Conservation (phyloP, 306 rosid species). For the Cucurbita moschata region DNA sequence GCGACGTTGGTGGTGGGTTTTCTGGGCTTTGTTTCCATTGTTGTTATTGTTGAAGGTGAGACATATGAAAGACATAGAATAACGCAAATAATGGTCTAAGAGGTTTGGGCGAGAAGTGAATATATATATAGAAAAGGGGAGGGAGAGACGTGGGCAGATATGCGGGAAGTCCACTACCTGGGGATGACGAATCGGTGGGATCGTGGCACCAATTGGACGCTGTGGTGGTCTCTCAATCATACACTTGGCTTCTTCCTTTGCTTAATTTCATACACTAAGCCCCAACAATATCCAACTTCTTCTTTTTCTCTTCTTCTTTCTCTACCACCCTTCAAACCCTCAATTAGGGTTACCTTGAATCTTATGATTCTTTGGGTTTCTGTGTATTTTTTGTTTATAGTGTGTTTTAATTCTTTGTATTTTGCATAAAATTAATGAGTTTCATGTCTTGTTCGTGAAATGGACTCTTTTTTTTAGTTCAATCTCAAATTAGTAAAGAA, state of each 20-base stretch:
- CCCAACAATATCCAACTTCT: not conserved
- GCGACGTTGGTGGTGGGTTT: slow-evolving; percentile 11
- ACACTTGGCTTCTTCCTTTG: slow-evolving; percentile 45
- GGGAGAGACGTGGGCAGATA: slow-evolving; percentile 47
- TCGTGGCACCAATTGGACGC: slow-evolving; percentile 51
- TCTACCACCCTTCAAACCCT: too few species aligned
- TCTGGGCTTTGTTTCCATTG: not conserved
- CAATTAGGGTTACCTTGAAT: not conserved
- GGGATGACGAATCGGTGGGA: slow-evolving; percentile 13
- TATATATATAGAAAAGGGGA: not conserved
- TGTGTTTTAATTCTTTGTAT: not conserved
- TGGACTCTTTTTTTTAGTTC: too few species aligned
- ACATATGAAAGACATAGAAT: not conserved
- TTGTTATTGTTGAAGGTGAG: not conserved
- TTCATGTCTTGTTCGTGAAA: not conserved
- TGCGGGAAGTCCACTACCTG: slow-evolving; percentile 16
- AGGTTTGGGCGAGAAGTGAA: not conserved
- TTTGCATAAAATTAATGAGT: not conserved
- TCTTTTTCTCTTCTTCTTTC: not conserved
- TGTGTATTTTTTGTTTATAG: not conserved
- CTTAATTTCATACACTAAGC: not conserved
- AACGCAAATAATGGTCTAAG: not conserved
- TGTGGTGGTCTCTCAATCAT: slow-evolving; percentile 29
- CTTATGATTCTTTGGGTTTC: not conserved
- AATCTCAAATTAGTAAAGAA: too few species aligned